These are phyloP conservation scores for Blastobotrys apis DNA, from an alignment of 1,139 yeast genomes.

Conservation along the genomic window DNA sequence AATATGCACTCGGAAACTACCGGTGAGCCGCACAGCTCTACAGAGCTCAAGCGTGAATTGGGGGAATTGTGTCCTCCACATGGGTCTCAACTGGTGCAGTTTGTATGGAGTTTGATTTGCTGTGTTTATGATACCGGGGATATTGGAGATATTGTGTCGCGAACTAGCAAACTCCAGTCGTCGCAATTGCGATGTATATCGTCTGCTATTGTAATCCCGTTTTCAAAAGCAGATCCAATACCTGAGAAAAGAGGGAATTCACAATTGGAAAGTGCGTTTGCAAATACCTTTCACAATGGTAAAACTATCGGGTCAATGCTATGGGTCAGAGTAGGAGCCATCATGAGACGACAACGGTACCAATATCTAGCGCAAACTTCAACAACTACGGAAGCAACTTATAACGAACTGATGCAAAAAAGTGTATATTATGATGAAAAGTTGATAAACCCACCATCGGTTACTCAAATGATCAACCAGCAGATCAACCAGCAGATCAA, in stretches of 20 bases:
- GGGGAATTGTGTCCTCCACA: neutral
- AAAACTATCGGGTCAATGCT: neutral
- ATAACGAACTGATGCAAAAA: neutral
- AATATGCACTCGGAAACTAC: conserved; percentile 2
- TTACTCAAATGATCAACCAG: neutral
- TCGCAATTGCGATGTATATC: conserved; percentile 2
- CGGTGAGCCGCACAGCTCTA: conserved; percentile 5
- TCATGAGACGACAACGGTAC: conserved; percentile 6
- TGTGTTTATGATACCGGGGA: neutral
- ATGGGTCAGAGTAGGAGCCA: conserved; percentile 6
- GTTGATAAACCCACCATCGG: neutral
- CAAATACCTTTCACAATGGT: conserved; percentile 2
- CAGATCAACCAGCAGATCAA: neutral
- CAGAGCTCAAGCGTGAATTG: conserved; percentile 3
- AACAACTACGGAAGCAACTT: neutral
- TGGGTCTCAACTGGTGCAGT: conserved; percentile 1
- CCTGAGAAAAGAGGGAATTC: conserved; percentile 1
- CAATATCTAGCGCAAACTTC: neutral
- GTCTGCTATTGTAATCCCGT: conserved; percentile 5
- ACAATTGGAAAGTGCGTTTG: conserved; percentile 6
- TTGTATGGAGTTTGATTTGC: conserved; percentile 1
- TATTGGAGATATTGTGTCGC: neutral
- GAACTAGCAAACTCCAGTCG: neutral
- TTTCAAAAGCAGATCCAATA: neutral
- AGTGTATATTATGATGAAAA: neutral